Base-by-base conservation (phyloP, 768 basidiomycete genomes). In the Hemileccinum impolitum region DNA sequence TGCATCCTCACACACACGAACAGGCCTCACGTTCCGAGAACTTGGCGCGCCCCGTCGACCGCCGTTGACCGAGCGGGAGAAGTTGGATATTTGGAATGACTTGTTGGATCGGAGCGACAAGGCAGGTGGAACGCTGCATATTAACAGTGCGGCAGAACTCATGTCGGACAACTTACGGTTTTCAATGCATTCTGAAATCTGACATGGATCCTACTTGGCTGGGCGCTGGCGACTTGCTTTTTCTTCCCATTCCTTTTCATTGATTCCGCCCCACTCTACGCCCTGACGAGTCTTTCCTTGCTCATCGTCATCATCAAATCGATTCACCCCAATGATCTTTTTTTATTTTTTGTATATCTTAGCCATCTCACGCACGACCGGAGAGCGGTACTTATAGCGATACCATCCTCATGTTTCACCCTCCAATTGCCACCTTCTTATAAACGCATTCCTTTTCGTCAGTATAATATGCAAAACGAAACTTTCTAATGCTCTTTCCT, bases 91-190 rank as follows among this genome's bases (percentile, higher is more conserved):
- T 57, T 90, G 86, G 87, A 77, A 85, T 47, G 82, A 82, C 51
- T 58, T 90, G 47, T 65, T 89, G 51, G 75, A 79, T 61, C 73
- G 77, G 56, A 88, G 87, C 57, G 84, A 75, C 36, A 66, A 67
- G 43, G 88, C 88, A 1, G 88, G 88, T 1, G 88, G 88, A 38
- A 90, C 88, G 45, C 61, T 90, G 47, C 84, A 81, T 56, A 60
- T 89, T 6, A 48, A 56, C 10, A 70, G 72, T 8, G 40, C 48
- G 18, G 51, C 25, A 6, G 72, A 68, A 17, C 65, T 80, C 45
- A 59, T 76, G 57, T 76, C 77, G 46, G 77, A 78, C 50, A 67
- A 49, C 23, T 41, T 75, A 23, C 66, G 72, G 8, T 68, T 74
- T 43, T 77, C 76, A 4, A 56, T 26, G 12, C 36, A 42, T 30